These are phyloP conservation scores for Aspergillus ibericus DNA, from an alignment of 2,329 filamentous ascomycete genomes.

Conservation along the genomic window DNA sequence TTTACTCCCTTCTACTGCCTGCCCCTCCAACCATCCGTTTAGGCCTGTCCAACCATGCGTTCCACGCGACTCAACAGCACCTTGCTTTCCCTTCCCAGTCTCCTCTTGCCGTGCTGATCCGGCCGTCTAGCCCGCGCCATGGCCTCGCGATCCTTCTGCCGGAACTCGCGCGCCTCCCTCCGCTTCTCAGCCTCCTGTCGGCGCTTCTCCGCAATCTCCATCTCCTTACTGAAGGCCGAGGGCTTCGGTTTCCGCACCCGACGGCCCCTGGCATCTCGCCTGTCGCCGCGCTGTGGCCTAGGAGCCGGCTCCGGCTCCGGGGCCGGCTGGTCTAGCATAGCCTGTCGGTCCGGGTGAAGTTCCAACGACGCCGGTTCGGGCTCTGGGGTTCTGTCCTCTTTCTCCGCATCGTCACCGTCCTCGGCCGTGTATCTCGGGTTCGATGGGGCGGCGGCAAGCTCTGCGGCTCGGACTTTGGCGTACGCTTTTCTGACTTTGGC, in stretches of 20 bases:
- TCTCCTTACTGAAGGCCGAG: slow-evolving; percentile 64
- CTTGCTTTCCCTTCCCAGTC: slow-evolving; percentile 77
- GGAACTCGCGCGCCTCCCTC: slow-evolving; percentile 63
- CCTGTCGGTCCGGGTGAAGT: slow-evolving; percentile 61
- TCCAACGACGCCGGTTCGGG: slow-evolving; percentile 46
- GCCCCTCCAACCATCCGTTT: neutral
- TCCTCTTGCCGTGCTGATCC: slow-evolving; percentile 70
- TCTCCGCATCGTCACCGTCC: slow-evolving; percentile 12
- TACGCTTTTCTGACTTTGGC: slow-evolving; percentile 93
- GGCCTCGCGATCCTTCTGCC: slow-evolving; percentile 68
- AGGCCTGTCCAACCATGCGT: slow-evolving; percentile 60
- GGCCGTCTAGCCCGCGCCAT: slow-evolving; percentile 63
- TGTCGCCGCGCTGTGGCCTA: slow-evolving; percentile 24
- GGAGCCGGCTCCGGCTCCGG: slow-evolving; percentile 22
- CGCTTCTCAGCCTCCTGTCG: slow-evolving; percentile 62
- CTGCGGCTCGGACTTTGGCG: slow-evolving; percentile 74
- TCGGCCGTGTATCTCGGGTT: slow-evolving; percentile 38
- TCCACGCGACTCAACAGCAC: slow-evolving; percentile 76
- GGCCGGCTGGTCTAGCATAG: slow-evolving; percentile 54
- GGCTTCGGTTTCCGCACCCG: slow-evolving; percentile 43
- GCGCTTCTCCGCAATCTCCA: slow-evolving; percentile 65
- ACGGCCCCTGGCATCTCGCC: slow-evolving; percentile 27
- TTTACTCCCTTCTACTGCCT: slow-evolving; percentile 4
- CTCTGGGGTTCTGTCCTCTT: neutral
- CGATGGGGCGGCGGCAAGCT: slow-evolving; percentile 40